Conservation (phyloP, 2,329 filamentous ascomycete species). For the Nannizzia gypsea region DNA sequence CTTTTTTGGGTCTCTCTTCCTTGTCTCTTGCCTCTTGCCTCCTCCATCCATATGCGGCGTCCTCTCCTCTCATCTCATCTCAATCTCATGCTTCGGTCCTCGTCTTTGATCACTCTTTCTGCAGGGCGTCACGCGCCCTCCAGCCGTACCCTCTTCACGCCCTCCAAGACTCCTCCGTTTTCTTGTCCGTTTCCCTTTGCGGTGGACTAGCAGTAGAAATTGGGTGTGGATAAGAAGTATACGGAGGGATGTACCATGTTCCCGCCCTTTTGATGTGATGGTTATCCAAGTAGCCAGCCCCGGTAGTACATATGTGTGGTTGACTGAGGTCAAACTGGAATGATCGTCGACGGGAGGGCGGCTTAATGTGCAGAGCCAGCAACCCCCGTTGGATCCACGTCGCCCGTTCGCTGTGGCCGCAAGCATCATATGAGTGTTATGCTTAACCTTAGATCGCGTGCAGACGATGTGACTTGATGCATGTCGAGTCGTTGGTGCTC, state of each 20-base stretch:
- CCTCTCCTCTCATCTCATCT: no score
- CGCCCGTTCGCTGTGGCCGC: background rate
- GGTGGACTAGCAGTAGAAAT: no score
- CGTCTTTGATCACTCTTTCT: background rate
- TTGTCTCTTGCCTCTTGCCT: background rate
- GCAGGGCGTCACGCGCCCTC: background rate
- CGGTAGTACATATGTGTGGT: no score
- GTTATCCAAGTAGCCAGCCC: no score
- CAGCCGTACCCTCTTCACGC: background rate
- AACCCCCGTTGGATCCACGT: constrained; percentile 2
- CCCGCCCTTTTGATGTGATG: background rate
- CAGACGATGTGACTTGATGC: background rate
- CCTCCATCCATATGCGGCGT: background rate
- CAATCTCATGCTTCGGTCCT: no score
- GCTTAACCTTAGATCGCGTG: background rate
- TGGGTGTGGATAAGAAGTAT: no score
- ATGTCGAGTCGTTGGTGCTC: background rate
- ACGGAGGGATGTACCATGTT: no score
- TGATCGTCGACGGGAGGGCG: background rate
- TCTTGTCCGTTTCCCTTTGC: background rate
- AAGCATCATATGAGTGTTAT: constrained; percentile 1
- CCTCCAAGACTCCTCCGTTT: background rate
- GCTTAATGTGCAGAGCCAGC: background rate
- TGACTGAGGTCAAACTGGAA: background rate
- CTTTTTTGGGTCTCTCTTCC: background rate